Evolutionary conservation across 495 filamentous ascomycete genomes (phyloP).

Genomic region (Aspergillus coremiiformis): DNA sequence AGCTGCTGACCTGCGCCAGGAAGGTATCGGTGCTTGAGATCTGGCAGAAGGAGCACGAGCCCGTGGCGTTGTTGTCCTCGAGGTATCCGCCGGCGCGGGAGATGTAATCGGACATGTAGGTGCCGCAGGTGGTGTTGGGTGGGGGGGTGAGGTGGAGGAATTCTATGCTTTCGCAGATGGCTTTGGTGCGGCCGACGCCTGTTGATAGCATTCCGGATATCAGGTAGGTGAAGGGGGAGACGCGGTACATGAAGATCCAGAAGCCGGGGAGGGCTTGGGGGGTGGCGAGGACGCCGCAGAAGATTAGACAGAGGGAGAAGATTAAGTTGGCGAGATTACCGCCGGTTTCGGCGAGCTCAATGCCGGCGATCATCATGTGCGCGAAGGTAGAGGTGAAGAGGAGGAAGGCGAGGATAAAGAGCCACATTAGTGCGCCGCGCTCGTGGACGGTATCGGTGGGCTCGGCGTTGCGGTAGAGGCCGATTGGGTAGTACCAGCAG

Average conservation of each 20-base stretch:
- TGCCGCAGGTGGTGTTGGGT: conserved; percentile 40
- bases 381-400: conserved; percentile 57
- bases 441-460: conserved; percentile 37
- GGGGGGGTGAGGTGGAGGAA: conserved; percentile 47
- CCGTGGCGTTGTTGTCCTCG: conserved; percentile 39
- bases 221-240: conserved; percentile 67
- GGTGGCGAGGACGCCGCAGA: conserved; percentile 60
- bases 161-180: conserved; percentile 54
- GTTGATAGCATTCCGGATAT: conserved; percentile 57
- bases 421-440: conserved; percentile 52
- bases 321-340: conserved; percentile 54
- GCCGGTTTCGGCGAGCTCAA: conserved; percentile 55
- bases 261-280: conserved; percentile 57
- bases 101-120: conserved; percentile 52
- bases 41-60: conserved; percentile 56
- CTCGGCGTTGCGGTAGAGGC: conserved; percentile 50
- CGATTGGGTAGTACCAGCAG: conserved; percentile 63
- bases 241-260: conserved; percentile 81
- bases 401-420: conserved; percentile 49
- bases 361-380: conserved; percentile 57
- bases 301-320: conserved; percentile 56
- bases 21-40: conserved; percentile 55
- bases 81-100: conserved; percentile 47
- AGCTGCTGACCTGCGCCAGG: conserved; percentile 40
- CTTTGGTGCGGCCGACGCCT: conserved; percentile 50